Evolutionary conservation across 2,329 filamentous ascomycete genomes (phyloP).

Genomic region (Remersonia thermophila): DNA sequence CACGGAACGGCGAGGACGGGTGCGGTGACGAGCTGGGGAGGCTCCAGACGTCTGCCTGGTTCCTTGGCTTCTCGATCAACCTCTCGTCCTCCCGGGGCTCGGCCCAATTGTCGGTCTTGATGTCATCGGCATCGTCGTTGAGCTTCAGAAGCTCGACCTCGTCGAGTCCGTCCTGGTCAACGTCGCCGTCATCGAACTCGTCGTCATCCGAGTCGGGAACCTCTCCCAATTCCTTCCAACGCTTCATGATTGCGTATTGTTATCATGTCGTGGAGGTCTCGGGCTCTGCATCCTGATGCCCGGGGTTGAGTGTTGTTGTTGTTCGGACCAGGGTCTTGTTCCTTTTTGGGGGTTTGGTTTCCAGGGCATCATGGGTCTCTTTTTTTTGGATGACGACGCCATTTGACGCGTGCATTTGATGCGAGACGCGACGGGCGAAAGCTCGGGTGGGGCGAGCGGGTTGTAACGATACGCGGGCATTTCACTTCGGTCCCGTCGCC

Average conservation of each 20-base stretch:
- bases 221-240: conserved; percentile 39
- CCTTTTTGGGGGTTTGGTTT: too few relatives aligned
- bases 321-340: not conserved
- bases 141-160: too few relatives aligned
- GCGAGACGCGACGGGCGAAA: conserved; percentile 10
- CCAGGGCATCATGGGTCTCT: too few relatives aligned
- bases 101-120: not conserved
- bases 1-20: not conserved
- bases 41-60: conserved; percentile 12
- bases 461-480: too few relatives aligned
- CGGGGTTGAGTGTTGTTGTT: not conserved
- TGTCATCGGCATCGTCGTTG: conserved; percentile 1
- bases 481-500: not conserved
- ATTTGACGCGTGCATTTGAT: conserved; percentile 11
- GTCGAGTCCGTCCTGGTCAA: conserved; percentile 1
- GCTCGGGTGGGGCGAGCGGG: conserved; percentile 10
- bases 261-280: conserved; percentile 11
- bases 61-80: not conserved
- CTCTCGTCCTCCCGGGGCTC: not conserved
- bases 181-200: conserved; percentile 24
- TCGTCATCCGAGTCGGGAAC: conserved; percentile 41
- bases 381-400: not conserved
- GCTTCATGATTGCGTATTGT: conserved; percentile 25
- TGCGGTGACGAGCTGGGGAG: conserved; percentile 11
- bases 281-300: not conserved